Conservation (phyloP, 2,329 filamentous ascomycete species). For the Pyricularia pennisetigena region DNA sequence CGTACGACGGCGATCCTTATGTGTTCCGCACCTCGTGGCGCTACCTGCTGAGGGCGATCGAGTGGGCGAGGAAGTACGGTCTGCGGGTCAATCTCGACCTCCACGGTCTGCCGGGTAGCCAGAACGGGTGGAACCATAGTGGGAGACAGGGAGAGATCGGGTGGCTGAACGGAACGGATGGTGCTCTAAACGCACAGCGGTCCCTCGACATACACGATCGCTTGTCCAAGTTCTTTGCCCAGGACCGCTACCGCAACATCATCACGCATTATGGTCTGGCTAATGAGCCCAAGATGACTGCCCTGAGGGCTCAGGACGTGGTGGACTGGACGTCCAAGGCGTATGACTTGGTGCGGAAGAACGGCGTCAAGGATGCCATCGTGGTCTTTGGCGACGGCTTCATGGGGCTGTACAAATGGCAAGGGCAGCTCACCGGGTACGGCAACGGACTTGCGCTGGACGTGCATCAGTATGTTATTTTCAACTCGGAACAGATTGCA, state of each 20-base stretch:
- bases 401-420: constrained; percentile 83
- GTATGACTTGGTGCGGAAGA: constrained; percentile 61
- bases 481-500: constrained; percentile 80
- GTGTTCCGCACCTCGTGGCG: constrained; percentile 82
- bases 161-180: constrained; percentile 89
- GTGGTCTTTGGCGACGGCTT: constrained; percentile 93
- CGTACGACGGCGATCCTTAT: constrained; percentile 81
- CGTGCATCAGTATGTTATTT: constrained; percentile 97
- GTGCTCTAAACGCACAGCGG: constrained; percentile 65
- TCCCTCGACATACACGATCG: constrained; percentile 81
- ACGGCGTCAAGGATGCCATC: constrained; percentile 58
- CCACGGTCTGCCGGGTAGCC: constrained; percentile 83
- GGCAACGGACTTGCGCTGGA: constrained; percentile 69
- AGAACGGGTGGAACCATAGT: constrained; percentile 98
- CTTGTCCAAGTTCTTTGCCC: constrained; percentile 85
- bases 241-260: constrained; percentile 85
- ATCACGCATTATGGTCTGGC: constrained; percentile 87
- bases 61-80: constrained; percentile 88
- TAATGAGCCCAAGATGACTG: constrained; percentile 88
- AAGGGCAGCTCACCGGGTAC: constrained; percentile 65
- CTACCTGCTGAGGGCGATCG: constrained; percentile 84
- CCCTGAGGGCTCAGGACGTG: constrained; percentile 55
- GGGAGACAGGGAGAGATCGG: constrained; percentile 70
- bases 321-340: constrained; percentile 71
- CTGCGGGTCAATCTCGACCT: constrained; percentile 88